Percentiles rank a stretch among this genome's conserved stretches.
These are phyloP conservation scores for Berkeleyomyces rouxiae DNA, from an alignment of 2,329 filamentous ascomycete species.

Conservation along the genomic window DNA sequence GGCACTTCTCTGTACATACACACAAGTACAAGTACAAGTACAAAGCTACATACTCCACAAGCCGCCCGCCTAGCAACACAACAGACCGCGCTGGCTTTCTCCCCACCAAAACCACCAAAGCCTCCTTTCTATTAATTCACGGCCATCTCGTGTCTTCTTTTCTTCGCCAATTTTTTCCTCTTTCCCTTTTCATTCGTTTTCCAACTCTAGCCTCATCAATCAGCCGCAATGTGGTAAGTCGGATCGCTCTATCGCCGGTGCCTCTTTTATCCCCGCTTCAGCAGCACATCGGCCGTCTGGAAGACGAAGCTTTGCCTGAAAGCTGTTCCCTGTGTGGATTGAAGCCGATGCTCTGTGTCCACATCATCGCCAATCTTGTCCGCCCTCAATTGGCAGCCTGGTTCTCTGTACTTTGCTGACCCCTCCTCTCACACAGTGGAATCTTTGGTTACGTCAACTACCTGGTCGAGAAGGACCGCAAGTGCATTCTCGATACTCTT, in stretches of 20 bases:
- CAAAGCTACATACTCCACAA: constrained; percentile 8
- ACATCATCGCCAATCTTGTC: not conserved
- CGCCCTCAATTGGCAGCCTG: constrained; percentile 1
- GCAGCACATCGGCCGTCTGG: not conserved
- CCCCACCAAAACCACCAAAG: constrained; percentile 2
- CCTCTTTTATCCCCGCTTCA: not conserved
- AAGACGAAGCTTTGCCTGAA: not conserved
- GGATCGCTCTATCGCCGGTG: constrained; percentile 5
- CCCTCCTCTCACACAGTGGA: constrained; percentile 39
- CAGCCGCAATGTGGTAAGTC: constrained; percentile 13
- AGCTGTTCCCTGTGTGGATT: not conserved
- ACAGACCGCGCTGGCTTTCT: constrained; percentile 1
- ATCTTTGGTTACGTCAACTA: constrained; percentile 99
- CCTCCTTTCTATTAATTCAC: constrained; percentile 9
- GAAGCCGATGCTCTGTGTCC: not conserved
- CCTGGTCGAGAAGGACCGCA: constrained; percentile 95
- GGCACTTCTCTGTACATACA: not conserved
- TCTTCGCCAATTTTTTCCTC: constrained; percentile 1
- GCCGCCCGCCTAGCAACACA: not conserved
- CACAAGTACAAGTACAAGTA: not conserved
- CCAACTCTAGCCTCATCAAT: constrained; percentile 11
- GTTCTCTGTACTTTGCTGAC: constrained; percentile 8
- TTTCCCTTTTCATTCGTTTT: constrained; percentile 11
- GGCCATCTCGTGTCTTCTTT: constrained; percentile 8
- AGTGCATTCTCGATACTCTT: constrained; percentile 87